Conservation (phyloP, 2,329 filamentous ascomycete genomes). For the Dactylellina leptospora region DNA sequence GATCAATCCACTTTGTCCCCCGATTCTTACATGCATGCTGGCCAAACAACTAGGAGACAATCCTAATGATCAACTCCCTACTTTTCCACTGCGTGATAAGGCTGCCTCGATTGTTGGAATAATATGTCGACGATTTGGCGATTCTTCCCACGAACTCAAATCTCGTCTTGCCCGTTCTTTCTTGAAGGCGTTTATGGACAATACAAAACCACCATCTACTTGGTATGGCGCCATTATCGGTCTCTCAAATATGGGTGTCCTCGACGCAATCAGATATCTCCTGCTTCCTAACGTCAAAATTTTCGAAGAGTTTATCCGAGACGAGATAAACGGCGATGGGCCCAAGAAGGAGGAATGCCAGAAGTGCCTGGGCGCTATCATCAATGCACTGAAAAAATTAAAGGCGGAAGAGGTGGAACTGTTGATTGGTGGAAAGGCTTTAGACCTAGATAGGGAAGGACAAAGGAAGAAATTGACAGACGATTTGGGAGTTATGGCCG, state of each 20-base stretch:
- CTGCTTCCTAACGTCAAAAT: slow-evolving; percentile 73
- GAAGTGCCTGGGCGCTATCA: slow-evolving; percentile 68
- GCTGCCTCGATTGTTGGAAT: slow-evolving; percentile 81
- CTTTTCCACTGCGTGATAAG: slow-evolving; percentile 82
- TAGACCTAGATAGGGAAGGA: slow-evolving; percentile 38
- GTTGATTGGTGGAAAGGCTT: slow-evolving; percentile 48
- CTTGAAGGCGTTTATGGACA: slow-evolving; percentile 89
- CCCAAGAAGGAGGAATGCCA: slow-evolving; percentile 69
- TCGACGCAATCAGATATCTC: slow-evolving; percentile 71
- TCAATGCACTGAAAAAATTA: slow-evolving; percentile 67
- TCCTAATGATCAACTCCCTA: slow-evolving; percentile 58
- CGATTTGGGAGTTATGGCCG: slow-evolving; percentile 22
- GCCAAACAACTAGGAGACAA: slow-evolving; percentile 74
- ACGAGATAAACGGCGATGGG: slow-evolving; percentile 66
- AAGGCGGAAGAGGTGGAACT: slow-evolving; percentile 61
- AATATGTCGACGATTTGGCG: slow-evolving; percentile 81
- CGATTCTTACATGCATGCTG: slow-evolving; percentile 89
- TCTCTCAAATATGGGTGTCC: slow-evolving; percentile 77
- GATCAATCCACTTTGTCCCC: slow-evolving; percentile 76
- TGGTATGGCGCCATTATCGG: slow-evolving; percentile 90
- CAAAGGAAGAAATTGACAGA: slow-evolving; percentile 33
- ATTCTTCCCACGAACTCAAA: slow-evolving; percentile 81
- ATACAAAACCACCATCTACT: slow-evolving; percentile 79
- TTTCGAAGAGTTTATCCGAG: slow-evolving; percentile 70
- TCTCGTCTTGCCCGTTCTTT: slow-evolving; percentile 91